These are phyloP conservation scores for Sporothrix brunneoviolacea DNA, from an alignment of 2,329 filamentous ascomycete species.

Conservation along the genomic window DNA sequence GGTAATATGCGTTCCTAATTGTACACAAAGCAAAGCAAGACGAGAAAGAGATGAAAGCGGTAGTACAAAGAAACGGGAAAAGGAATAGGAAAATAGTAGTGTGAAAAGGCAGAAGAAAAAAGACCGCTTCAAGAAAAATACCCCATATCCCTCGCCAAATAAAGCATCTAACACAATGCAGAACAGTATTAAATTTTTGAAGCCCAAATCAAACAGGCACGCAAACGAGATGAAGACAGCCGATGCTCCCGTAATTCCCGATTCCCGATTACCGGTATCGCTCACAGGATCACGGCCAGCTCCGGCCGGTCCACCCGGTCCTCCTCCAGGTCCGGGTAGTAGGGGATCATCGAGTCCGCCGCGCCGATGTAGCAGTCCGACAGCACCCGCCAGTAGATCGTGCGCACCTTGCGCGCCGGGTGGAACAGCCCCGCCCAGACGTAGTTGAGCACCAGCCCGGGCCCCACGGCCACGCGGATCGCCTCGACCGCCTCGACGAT, in stretches of 20 bases:
- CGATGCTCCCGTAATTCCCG: too few species aligned
- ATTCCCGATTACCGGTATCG: neutral
- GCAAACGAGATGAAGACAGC: too few species aligned
- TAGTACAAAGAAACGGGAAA: conserved; percentile 1
- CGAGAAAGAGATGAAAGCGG: too few species aligned
- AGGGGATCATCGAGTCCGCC: conserved; percentile 92
- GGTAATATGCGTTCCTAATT: too few species aligned
- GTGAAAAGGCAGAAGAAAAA: too few species aligned
- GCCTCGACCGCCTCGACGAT: conserved; percentile 97
- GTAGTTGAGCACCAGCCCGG: conserved; percentile 93
- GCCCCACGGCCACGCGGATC: conserved; percentile 86
- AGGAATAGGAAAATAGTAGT: neutral
- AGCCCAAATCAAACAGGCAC: too few species aligned
- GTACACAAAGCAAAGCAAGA: too few species aligned
- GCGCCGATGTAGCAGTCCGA: conserved; percentile 94
- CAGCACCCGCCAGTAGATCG: conserved; percentile 93
- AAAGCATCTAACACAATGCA: too few species aligned
- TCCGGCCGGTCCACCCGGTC: conserved; percentile 74
- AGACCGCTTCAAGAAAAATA: too few species aligned
- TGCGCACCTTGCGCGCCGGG: conserved; percentile 86
- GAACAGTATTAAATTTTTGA: too few species aligned
- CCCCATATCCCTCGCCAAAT: too few species aligned
- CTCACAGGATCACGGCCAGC: conserved; percentile 72
- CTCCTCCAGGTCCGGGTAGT: conserved; percentile 82
- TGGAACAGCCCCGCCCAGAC: conserved; percentile 98